A percentile compares a stretch with the other conserved stretches of the same genome.
Conservation (phyloP, 768 basidiomycete genomes). For the Suillus subalutaceus region DNA sequence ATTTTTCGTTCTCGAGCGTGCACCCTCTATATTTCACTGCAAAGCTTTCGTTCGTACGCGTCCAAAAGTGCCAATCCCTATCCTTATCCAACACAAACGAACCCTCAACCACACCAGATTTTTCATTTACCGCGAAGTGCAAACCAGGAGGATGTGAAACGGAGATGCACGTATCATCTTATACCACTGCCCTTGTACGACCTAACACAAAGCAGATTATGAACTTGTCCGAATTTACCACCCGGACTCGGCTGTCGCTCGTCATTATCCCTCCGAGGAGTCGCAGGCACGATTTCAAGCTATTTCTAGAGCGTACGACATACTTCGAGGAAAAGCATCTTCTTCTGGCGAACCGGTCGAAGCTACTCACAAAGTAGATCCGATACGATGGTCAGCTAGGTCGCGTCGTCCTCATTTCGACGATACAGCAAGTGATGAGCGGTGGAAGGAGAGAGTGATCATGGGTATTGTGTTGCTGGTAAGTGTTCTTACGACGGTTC, state of each 20-base stretch:
- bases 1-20: background rate
- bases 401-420: constrained; percentile 49
- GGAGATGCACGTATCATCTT: constrained; percentile 40
- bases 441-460: constrained; percentile 68
- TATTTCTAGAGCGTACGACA: constrained; percentile 69
- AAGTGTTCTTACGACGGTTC: constrained; percentile 11
- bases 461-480: constrained; percentile 58
- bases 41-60: constrained; percentile 19
- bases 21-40: constrained; percentile 10
- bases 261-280: constrained; percentile 45
- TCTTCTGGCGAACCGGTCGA: constrained; percentile 20
- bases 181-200: constrained; percentile 10
- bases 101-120: constrained; percentile 64
- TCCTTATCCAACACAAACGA: constrained; percentile 52
- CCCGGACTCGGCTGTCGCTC: constrained; percentile 61
- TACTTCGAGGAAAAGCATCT: constrained; percentile 53
- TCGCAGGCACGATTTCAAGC: constrained; percentile 70
- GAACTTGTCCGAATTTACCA: constrained; percentile 82
- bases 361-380: constrained; percentile 31
- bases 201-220: constrained; percentile 52
- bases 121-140: constrained; percentile 61
- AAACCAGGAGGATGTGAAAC: constrained; percentile 55
- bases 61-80: constrained; percentile 37
- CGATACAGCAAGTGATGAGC: constrained; percentile 51
- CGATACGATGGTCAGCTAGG: constrained; percentile 45